Conservation (phyloP, 805 yeast genomes). For the Cyberlindnera bimundalis region DNA sequence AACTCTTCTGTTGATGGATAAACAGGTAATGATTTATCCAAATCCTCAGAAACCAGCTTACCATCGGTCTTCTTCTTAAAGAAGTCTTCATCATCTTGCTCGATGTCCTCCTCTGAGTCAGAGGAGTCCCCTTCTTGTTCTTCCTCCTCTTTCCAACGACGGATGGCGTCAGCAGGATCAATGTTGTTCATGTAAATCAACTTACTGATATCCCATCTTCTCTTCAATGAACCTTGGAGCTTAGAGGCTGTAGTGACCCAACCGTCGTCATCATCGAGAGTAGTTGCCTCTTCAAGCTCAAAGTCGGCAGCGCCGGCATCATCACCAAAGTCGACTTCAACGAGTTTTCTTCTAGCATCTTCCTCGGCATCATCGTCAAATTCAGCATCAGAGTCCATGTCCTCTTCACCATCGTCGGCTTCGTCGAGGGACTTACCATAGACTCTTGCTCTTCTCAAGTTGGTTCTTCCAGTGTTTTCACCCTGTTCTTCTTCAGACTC, state of each 20-base stretch:
- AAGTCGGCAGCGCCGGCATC: slow-evolving; percentile 29
- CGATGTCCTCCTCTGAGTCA: slow-evolving; percentile 35
- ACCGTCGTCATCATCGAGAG: slow-evolving; percentile 38
- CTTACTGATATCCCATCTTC: slow-evolving; percentile 77
- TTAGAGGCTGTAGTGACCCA: slow-evolving; percentile 54
- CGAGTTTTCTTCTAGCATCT: slow-evolving; percentile 38
- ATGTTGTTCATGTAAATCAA: slow-evolving; percentile 76
- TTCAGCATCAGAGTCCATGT: slow-evolving; percentile 40
- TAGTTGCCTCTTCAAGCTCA: slow-evolving; percentile 53
- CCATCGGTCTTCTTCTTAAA: slow-evolving; percentile 49
- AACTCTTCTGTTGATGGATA: slow-evolving; percentile 42
- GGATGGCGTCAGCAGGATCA: slow-evolving; percentile 67
- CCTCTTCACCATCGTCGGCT: slow-evolving; percentile 41
- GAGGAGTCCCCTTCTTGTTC: slow-evolving; percentile 41
- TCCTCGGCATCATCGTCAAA: slow-evolving; percentile 40
- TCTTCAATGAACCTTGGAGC: slow-evolving; percentile 49
- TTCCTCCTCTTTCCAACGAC: slow-evolving; percentile 63
- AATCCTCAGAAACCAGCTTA: slow-evolving; percentile 29
- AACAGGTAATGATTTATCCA: slow-evolving; percentile 37
- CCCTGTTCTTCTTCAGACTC: slow-evolving; percentile 23
- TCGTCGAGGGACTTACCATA: slow-evolving; percentile 51
- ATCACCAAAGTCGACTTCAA: slow-evolving; percentile 46
- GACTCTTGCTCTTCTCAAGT: slow-evolving; percentile 58
- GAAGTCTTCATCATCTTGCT: slow-evolving; percentile 48
- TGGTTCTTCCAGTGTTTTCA: slow-evolving; percentile 56